Evolutionary conservation across 1,284 basidiomycete genomes (phyloP), one percentile per base, ranked within the genome.

Genomic region (Ganoderma boninense): DNA sequence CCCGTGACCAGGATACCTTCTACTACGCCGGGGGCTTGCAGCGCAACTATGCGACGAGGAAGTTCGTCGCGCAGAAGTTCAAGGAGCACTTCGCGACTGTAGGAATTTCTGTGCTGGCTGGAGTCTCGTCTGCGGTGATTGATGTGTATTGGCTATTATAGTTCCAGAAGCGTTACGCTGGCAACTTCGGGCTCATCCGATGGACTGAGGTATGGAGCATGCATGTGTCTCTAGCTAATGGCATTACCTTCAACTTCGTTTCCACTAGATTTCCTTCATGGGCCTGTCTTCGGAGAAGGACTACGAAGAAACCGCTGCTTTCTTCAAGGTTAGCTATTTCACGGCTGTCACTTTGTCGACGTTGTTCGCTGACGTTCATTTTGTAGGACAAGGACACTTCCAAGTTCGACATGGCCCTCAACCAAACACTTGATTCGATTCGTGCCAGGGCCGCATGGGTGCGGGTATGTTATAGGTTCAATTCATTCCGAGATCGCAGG

Each of bases 121-220:
- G 61, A n/a, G 69, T 20, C 35, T 29, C 14, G 32, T 13, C 16
- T 29, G 32, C 5, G 20, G 16, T 68, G 57, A 65, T 4, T 40
- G 32, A 8, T 16, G 11, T n/a, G 5, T 20, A 7, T 26, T 18
- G 26, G 26, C 11, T 16, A 1, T n/a, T 29, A 2, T 74, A 95
- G 91, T 79, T 95, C 52, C 85, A 89, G 79, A 90, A 91, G 78
- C 89, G 91, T 62, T 93, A 93, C 78, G 89, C 89, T 75, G 89
- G 88, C 67, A 93, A 90, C 75, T 93, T 90, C 79, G 87, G 86
- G 1, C 73, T 72, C 61, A 72, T 72, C 62, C 71, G 73, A 6
- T 72, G 69, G 71, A 70, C 44, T 5, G 66, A 72, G 73, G 73
- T 72, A 29, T 64, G 32, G 16, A 18, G 6, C 38, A 20, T 16